Base-by-base conservation (phyloP, 2,329 filamentous ascomycete genomes). In the Xylaria sp. region DNA sequence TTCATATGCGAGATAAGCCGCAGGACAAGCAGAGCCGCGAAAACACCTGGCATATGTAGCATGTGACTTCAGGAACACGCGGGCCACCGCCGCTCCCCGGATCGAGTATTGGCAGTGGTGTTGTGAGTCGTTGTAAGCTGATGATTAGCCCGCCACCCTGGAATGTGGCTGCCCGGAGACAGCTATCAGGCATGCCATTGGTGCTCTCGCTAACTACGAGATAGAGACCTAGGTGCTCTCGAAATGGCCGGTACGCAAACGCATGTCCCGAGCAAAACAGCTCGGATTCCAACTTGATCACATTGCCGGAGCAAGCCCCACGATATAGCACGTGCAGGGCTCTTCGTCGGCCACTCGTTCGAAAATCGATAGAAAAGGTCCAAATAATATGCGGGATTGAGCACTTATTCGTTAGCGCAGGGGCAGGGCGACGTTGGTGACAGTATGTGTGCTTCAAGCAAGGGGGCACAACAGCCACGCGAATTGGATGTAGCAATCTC, bases 31-130 rank as follows among this genome's bases (percentile, higher is more conserved):
- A 22, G 29, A 39, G 52, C 47, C 40, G 48, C 54, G 57, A 39
- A 40, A n/a, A n/a, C n/a, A n/a, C n/a, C n/a, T n/a, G n/a, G n/a
- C n/a, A n/a, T n/a, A n/a, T n/a, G n/a, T 50, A 39, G 38, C 61
- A 63, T 63, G 61, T 63, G 61, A 63, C 59, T 46, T 54, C 2
- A 39, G 38, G 41, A 54, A 48, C 43, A 61, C 59, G 61, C 61
- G 52, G 50, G 61, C 56, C 56, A 63, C 60, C 60, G 56, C 58
- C 37, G 54, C 54, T 60, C 56, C 52, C 37, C 11, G 8, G 11
- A 50, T 48, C 18, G 22, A 43, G 26, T 19, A 44, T 44, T 38
- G 37, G 11, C 34, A 17, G 21, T 37, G 11, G 29, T 46, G n/a
- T n/a, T 18, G n/a, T 46, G 47, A 44, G 44, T 42, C 52, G 44